Conservation (phyloP, 495 filamentous ascomycete genomes). For the Xylaria longipes region DNA sequence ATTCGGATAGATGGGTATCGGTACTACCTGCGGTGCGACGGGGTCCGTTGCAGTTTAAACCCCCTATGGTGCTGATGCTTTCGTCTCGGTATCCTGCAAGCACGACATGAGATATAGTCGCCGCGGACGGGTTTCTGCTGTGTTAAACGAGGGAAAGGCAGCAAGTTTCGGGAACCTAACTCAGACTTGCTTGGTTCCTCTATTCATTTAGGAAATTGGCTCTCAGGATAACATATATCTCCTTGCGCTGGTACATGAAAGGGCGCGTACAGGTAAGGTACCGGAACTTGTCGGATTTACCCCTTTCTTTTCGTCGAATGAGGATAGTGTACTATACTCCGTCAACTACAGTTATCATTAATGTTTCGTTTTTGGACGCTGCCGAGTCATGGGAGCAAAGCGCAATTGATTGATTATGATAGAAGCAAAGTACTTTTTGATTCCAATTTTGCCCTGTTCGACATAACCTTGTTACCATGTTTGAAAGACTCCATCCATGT, state of each 20-base stretch:
- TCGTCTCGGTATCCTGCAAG: background rate
- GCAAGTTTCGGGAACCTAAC: background rate
- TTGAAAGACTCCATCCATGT: background rate
- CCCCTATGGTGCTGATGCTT: background rate
- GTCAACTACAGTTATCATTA: background rate
- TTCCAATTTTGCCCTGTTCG: background rate
- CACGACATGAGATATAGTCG: background rate
- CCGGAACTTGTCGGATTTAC: background rate
- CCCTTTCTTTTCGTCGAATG: background rate
- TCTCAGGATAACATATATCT: background rate
- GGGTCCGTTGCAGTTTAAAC: conserved; percentile 10
- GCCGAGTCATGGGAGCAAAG: background rate
- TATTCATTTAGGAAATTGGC: background rate
- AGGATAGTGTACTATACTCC: background rate
- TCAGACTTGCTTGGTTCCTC: background rate
- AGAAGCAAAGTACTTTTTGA: background rate
- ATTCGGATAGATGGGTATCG: background rate
- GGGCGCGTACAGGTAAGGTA: background rate
- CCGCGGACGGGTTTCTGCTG: background rate
- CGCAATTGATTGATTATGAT: background rate
- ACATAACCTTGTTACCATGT: background rate
- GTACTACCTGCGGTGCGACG: conserved; percentile 16
- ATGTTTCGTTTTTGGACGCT: background rate
- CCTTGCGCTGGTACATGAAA: background rate
- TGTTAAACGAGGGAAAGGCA: background rate